Evolutionary conservation across 305 asterid genomes (phyloP).

Genomic region (Solanum hybrid): DNA sequence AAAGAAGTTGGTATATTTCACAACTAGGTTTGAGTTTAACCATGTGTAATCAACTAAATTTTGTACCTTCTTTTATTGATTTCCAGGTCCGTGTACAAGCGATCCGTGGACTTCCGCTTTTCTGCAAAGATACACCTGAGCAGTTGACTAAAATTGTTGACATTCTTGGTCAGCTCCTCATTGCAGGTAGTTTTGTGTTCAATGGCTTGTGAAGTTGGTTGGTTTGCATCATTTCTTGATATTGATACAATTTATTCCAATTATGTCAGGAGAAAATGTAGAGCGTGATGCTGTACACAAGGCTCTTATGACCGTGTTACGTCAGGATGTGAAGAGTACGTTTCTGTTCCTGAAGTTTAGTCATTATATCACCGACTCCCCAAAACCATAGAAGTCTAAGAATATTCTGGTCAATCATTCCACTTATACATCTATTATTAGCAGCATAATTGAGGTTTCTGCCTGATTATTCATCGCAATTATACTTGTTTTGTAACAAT

Average conservation of each 20-base stretch:
- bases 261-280: conserved; percentile 64
- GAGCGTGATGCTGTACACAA: conserved; percentile 97
- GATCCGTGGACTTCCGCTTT: conserved; percentile 86
- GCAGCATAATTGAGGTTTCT: not conserved
- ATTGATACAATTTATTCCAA: not conserved
- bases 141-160: conserved; percentile 67
- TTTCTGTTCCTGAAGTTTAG: not conserved
- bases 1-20: not conserved
- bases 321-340: conserved; percentile 92
- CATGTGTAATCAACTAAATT: not conserved
- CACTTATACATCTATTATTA: not conserved
- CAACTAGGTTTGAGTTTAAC: not conserved
- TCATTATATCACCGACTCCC: not conserved
- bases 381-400: not conserved
- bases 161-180: conserved; percentile 70
- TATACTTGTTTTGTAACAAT: not conserved
- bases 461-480: not conserved
- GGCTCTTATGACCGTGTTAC: conserved; percentile 70
- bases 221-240: not conserved
- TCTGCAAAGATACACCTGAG: conserved; percentile 93
- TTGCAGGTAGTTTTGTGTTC: conserved; percentile 47
- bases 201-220: conserved; percentile 1
- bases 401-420: not conserved
- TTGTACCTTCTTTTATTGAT: conserved; percentile 5
- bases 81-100: conserved; percentile 90